Percentiles rank a stretch among this genome's conserved stretches.
Conservation (phyloP, 1,139 yeast genomes). For the Candida freyschussii region DNA sequence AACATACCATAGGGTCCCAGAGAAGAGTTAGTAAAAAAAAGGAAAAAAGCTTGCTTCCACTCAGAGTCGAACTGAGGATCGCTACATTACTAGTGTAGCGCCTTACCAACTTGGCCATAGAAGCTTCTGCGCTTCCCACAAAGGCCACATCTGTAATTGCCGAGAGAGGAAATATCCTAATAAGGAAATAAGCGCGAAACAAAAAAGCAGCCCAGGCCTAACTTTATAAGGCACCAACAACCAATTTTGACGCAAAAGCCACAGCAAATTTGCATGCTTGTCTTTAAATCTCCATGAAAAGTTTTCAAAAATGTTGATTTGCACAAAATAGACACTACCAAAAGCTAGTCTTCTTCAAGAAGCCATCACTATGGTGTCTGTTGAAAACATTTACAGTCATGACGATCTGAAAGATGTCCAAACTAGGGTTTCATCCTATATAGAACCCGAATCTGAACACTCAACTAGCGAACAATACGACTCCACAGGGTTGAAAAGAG, state of each 20-base stretch:
- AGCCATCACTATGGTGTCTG: too few relatives aligned
- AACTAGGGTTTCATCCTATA: too few relatives aligned
- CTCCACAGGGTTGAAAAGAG: slow-evolving; percentile 39
- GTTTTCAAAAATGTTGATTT: too few relatives aligned
- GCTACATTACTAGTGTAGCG: slow-evolving; percentile 40
- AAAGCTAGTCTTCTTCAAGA: too few relatives aligned
- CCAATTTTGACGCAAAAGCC: slow-evolving; percentile 6
- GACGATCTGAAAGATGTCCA: too few relatives aligned
- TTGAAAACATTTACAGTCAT: too few relatives aligned
- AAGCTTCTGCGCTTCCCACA: slow-evolving; percentile 29
- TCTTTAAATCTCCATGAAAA: too few relatives aligned
- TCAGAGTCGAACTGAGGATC: slow-evolving; percentile 37
- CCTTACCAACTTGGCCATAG: slow-evolving; percentile 41
- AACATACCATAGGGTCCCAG: too few relatives aligned
- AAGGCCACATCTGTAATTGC: not conserved
- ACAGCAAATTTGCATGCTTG: slow-evolving; percentile 7
- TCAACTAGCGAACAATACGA: slow-evolving; percentile 28
- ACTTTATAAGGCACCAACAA: too few relatives aligned
- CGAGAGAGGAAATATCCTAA: not conserved
- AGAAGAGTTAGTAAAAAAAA: not conserved
- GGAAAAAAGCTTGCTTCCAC: slow-evolving; percentile 31
- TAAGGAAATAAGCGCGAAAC: not conserved
- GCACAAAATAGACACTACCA: too few relatives aligned
- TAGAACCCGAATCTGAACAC: too few relatives aligned
- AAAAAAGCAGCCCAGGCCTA: too few relatives aligned